phyloP scores from a whole-genome alignment of 306 rosid genomes.

The Parietaria judaica region DNA sequence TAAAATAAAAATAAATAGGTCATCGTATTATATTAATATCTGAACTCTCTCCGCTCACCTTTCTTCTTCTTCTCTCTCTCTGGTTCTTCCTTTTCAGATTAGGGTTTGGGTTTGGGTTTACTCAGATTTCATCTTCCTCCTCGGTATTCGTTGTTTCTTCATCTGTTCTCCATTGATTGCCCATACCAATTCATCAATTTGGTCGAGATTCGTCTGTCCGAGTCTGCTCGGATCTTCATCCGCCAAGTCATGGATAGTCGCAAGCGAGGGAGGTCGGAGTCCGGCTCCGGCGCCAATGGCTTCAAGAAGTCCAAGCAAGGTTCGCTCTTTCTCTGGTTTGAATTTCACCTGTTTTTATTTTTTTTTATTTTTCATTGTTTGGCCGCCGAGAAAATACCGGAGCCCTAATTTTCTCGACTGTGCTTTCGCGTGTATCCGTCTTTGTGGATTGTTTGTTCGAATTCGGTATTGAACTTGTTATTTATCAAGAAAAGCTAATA shows the following conservation, averaged over 20 bases:
- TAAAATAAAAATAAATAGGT: neutral
- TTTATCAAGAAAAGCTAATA: neutral
- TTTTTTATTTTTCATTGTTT: conserved; percentile 7
- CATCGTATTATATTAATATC: conserved; percentile 15
- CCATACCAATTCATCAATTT: neutral
- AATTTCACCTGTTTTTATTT: neutral
- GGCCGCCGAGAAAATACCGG: neutral
- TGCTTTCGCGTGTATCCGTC: neutral
- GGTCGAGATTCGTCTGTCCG: neutral
- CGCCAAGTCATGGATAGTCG: conserved; percentile 21
- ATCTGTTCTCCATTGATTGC: neutral
- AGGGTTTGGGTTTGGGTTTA: conserved; percentile 40
- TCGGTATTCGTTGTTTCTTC: neutral
- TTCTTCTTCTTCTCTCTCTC: conserved; percentile 8
- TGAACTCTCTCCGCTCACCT: neutral
- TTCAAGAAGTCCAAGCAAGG: conserved; percentile 60
- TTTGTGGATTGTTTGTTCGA: neutral
- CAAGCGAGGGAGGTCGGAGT: conserved; percentile 59
- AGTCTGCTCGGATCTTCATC: conserved; percentile 37
- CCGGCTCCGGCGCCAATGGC: conserved; percentile 43
- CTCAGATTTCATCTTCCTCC: neutral
- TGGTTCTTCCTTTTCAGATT: conserved; percentile 19
- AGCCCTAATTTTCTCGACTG: neutral
- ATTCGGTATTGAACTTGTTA: neutral
- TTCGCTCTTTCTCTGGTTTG: conserved; percentile 10